Evolutionary conservation across 73 alveolate genomes (phyloP), one percentile per base, ranked within the genome.

Genomic region (Diophrys sp.): DNA sequence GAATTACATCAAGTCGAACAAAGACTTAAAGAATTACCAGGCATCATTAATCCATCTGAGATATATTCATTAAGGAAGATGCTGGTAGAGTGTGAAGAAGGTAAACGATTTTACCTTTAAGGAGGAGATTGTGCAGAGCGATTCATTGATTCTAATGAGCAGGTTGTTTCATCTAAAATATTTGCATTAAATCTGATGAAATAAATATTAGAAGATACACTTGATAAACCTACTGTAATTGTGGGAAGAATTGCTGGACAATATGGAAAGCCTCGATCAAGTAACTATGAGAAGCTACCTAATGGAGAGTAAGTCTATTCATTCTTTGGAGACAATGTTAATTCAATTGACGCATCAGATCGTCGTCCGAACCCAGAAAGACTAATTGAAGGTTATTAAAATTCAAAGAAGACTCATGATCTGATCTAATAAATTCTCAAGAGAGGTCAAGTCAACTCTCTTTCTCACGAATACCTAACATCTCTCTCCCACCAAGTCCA

Each of bases 121-220:
- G 55, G 70, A 34, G 91, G 91, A 2, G 91, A 83, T 69, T 83
- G 91, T 70, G 81, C 91, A 26, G 91, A 83, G 54, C 67, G 76
- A 32, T 83, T 77, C 73, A 77, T 74, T 24, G 91, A 83, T 44
- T 77, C 86, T 54, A 83, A 68, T n/a, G 79, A 67, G 54, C 54
- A 67, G 34, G 54, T 53, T 53, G 56, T 80, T 73, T 67, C 54
- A 1, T 53, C 30, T 54, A 83, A 80, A 66, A 56, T 83, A 34
- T 26, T 57, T n/a, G 56, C 44, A 0, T 29, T 76, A 78, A 56
- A 73, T 53, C 56, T 83, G 73, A 57, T 69, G 82, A 62, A 77
- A 62, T 53, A 30, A 27, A 34, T 67, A 31, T 26, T 76, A 18
- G 25, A n/a, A 18, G 25, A 54, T 18, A 24, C 67, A 14, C 18